Conservation (phyloP, 495 filamentous ascomycete species). For the Hyaloscypha finlandica region DNA sequence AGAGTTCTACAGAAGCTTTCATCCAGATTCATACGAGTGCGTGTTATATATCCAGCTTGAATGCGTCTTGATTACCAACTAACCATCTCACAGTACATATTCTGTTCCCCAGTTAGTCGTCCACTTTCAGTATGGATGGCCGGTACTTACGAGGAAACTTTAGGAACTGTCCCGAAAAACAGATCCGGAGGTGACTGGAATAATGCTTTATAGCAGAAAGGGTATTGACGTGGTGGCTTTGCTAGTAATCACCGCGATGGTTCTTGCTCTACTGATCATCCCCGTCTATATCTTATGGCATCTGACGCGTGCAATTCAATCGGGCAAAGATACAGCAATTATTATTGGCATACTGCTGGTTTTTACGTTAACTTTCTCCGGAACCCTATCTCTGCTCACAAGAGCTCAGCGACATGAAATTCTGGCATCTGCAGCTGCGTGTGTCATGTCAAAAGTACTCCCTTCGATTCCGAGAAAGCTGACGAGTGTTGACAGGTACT, state of each 20-base stretch:
- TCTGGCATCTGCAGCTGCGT: slow-evolving; percentile 39
- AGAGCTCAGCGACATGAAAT: slow-evolving; percentile 39
- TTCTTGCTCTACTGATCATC: slow-evolving; percentile 22
- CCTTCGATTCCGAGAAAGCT: neutral
- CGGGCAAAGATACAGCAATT: neutral
- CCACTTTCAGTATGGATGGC: neutral
- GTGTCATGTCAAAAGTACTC: slow-evolving; percentile 1
- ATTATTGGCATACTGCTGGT: slow-evolving; percentile 32
- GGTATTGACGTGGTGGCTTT: slow-evolving; percentile 13
- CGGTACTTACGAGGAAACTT: neutral
- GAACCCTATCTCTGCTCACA: slow-evolving; percentile 34
- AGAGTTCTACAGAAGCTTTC: slow-evolving; percentile 26
- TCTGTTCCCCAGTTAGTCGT: slow-evolving; percentile 10
- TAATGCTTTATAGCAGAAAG: slow-evolving; percentile 10
- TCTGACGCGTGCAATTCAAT: neutral
- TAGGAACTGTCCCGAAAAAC: slow-evolving; percentile 11
- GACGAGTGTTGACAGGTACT: slow-evolving; percentile 10
- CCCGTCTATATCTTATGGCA: slow-evolving; percentile 25
- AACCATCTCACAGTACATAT: neutral
- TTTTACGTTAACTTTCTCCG: slow-evolving; percentile 37
- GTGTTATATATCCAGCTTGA: neutral
- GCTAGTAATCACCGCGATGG: slow-evolving; percentile 12
- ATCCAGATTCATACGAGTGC: slow-evolving; percentile 4
- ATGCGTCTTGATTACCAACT: neutral
- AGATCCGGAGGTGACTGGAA: neutral